Conservation (phyloP, 352 stramenopile genomes). For the Pythium apleroticum region DNA sequence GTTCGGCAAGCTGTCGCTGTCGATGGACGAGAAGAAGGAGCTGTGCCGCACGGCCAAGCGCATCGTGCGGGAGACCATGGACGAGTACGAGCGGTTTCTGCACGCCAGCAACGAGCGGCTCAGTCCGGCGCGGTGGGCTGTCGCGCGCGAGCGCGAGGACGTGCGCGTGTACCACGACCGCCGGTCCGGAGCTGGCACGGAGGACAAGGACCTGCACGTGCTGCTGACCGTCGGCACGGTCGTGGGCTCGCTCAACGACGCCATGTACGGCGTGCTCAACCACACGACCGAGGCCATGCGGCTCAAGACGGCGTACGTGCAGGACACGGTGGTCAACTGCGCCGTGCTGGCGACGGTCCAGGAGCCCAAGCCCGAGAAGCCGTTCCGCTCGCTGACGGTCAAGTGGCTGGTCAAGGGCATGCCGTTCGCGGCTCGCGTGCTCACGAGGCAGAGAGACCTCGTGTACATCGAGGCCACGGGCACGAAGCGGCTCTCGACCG, state of each 20-base stretch:
- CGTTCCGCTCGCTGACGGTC: slow-evolving; percentile 59
- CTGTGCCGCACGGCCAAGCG: slow-evolving; percentile 46
- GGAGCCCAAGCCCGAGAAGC: slow-evolving; percentile 39
- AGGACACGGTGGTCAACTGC: slow-evolving; percentile 43
- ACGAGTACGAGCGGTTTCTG: slow-evolving; percentile 54
- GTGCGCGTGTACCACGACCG: slow-evolving; percentile 54
- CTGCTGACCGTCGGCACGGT: slow-evolving; percentile 42
- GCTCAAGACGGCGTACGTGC: slow-evolving; percentile 55
- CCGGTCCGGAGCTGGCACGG: slow-evolving; percentile 30
- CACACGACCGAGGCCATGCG: slow-evolving; percentile 48
- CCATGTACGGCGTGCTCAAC: slow-evolving; percentile 58
- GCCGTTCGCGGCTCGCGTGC: slow-evolving; percentile 38
- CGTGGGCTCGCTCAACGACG: slow-evolving; percentile 52
- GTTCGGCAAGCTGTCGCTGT: slow-evolving; percentile 49
- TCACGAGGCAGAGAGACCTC: slow-evolving; percentile 50
- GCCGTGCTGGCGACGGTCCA: slow-evolving; percentile 54
- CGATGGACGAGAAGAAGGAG: slow-evolving; percentile 51
- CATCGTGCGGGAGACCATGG: slow-evolving; percentile 51
- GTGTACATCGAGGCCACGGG: slow-evolving; percentile 66
- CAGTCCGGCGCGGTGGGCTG: slow-evolving; percentile 40
- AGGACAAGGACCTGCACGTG: slow-evolving; percentile 23
- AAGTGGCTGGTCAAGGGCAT: slow-evolving; percentile 65
- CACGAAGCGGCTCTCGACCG: slow-evolving; percentile 36
- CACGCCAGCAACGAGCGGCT: slow-evolving; percentile 37
- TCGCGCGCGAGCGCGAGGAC: slow-evolving; percentile 45